Base-by-base conservation (phyloP, 768 basidiomycete genomes). In the Lentinula raphanica region DNA sequence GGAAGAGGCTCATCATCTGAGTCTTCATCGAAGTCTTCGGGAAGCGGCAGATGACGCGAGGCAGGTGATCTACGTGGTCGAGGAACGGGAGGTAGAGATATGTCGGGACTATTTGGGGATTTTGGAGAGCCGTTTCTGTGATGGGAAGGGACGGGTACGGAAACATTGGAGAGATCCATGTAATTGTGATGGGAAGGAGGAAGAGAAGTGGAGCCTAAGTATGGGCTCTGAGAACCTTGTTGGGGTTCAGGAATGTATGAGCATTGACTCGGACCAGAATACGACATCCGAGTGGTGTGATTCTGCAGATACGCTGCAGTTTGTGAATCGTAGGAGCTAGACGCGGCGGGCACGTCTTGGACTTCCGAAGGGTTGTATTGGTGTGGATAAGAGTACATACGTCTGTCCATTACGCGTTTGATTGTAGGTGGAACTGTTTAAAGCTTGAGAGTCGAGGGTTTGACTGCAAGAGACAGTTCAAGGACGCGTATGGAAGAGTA, bases 21-120 rank as follows among this genome's bases (percentile, higher is more conserved):
- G 54, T 77, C 75, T 45, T 80, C 78, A 25, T 88, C 85, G 60
- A 85, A 83, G 62, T 86, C 84, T 6, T 74, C 83, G 7, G 51
- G 51, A 17, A 53, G 51, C 3, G 51, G 17, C 3, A 53, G 51
- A 21, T 36, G 35, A 39, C 51, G 51, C 13, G 35, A 35, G 21
- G 35, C 36, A 19, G 51, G 51, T 21, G 51, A 53, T 11, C 51
- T 35, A 28, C 51, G 51, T 5, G 38, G 23, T 12, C 51, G 49
- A 50, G 32, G 19, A 9, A 13, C 32, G 2, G 15, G 36, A 5
- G 23, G 32, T 19, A 53, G n/a, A 39, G 32, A 36, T n/a, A 25
- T 7, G 23, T 25, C 32, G 17, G 36, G n/a, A 25, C 23, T 53
- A 23, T 17, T n/a, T 6, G 51, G 51, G 8, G 51, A 53, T 12